Percentiles rank a stretch among this genome's conserved stretches.
These are phyloP conservation scores for Candida schatavii DNA, from an alignment of 805 yeast species.

Conservation along the genomic window DNA sequence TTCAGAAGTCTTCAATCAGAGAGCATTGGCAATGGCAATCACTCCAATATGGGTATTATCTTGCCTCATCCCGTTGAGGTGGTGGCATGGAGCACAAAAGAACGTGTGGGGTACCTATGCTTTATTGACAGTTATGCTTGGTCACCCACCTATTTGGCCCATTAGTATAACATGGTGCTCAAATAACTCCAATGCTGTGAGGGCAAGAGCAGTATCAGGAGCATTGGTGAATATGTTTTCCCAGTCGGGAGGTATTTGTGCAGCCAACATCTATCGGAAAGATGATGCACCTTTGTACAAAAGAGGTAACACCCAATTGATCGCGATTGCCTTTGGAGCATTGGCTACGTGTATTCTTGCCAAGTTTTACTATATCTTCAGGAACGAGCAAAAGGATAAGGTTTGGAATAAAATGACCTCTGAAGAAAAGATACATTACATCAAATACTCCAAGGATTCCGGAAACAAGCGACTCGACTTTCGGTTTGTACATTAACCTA, in stretches of 20 bases:
- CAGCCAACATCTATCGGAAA: slow-evolving; percentile 54
- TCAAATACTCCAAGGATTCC: slow-evolving; percentile 41
- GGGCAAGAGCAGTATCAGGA: slow-evolving; percentile 63
- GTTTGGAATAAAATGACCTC: slow-evolving; percentile 50
- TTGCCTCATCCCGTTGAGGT: slow-evolving; percentile 26
- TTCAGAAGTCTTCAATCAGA: slow-evolving; percentile 20
- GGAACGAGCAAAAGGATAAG: slow-evolving; percentile 43
- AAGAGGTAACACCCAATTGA: slow-evolving; percentile 50
- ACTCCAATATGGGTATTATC: slow-evolving; percentile 19
- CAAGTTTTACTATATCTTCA: slow-evolving; percentile 35
- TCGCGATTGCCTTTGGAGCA: slow-evolving; percentile 32
- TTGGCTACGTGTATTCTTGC: slow-evolving; percentile 25
- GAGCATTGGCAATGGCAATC: slow-evolving; percentile 18
- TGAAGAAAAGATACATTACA: slow-evolving; percentile 51
- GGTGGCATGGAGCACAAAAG: slow-evolving; percentile 39
- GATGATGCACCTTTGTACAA: slow-evolving; percentile 60
- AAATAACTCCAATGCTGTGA: slow-evolving; percentile 57
- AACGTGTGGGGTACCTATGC: slow-evolving; percentile 43
- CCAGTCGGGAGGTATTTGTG: slow-evolving; percentile 54
- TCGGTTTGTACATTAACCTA: slow-evolving; percentile 25
- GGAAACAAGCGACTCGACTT: slow-evolving; percentile 61
- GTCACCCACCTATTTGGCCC: slow-evolving; percentile 50
- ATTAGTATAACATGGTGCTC: slow-evolving; percentile 61
- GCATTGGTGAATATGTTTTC: slow-evolving; percentile 64
- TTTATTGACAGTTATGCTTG: slow-evolving; percentile 34